A percentile compares a stretch with the other conserved stretches of the same genome.
Conservation (phyloP, 78 protist species). For the Tieghemostelium lacteum region DNA sequence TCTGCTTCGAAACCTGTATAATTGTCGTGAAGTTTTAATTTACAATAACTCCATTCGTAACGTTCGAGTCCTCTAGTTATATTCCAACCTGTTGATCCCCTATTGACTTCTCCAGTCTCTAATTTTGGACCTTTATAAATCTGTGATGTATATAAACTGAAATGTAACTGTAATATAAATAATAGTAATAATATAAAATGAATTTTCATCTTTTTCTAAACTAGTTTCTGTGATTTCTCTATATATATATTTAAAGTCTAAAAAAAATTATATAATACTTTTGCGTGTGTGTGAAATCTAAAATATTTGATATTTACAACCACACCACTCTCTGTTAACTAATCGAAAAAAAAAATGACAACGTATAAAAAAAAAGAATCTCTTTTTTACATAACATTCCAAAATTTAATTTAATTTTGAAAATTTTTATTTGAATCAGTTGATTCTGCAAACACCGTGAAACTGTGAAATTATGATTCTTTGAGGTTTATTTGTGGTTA, state of each 20-base stretch:
- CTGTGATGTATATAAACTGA: background rate
- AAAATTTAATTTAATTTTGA: background rate
- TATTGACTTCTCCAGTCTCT: background rate
- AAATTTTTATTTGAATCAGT: background rate
- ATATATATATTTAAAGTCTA: too few species aligned
- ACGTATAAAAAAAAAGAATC: too few species aligned
- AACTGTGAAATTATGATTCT: background rate
- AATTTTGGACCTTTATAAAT: background rate
- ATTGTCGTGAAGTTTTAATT: background rate
- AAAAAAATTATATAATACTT: too few species aligned
- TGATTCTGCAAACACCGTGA: background rate
- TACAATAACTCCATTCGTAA: conserved; percentile 24
- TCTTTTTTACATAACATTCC: background rate
- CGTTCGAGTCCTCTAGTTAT: background rate
- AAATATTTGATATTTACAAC: background rate
- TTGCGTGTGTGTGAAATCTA: background rate
- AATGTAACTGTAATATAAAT: background rate
- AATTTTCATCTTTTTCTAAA: background rate
- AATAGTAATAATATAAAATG: background rate
- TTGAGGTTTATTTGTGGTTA: too few species aligned
- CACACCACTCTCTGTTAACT: background rate
- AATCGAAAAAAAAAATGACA: background rate
- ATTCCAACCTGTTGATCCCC: background rate
- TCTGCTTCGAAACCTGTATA: background rate
- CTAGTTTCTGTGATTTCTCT: background rate